Conservation (phyloP, 805 yeast genomes). For the Nakazawaea siamensis region DNA sequence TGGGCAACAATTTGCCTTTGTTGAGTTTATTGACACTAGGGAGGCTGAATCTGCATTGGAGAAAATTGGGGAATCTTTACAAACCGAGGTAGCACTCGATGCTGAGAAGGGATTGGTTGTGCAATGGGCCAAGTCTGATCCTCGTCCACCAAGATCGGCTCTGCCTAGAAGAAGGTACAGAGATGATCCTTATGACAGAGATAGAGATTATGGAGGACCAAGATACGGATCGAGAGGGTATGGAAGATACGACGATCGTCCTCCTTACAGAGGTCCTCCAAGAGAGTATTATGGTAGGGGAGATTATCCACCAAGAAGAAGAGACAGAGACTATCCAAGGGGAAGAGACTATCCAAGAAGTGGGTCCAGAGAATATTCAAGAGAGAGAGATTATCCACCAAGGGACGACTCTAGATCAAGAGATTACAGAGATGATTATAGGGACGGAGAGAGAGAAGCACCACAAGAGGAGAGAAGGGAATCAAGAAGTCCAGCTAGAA, state of each 20-base stretch:
- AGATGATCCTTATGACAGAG: neutral
- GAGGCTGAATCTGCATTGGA: constrained; percentile 49
- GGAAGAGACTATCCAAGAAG: constrained; percentile 3
- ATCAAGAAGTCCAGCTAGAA: constrained; percentile 10
- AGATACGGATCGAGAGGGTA: no score
- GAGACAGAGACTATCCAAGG: constrained; percentile 1
- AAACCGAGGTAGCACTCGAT: constrained; percentile 29
- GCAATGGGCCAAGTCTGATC: constrained; percentile 50
- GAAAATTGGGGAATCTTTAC: constrained; percentile 31
- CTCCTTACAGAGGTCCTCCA: neutral
- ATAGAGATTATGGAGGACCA: constrained; percentile 8
- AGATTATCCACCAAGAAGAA: constrained; percentile 10
- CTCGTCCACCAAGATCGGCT: constrained; percentile 31
- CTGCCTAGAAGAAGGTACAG: constrained; percentile 20
- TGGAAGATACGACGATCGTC: constrained; percentile 14
- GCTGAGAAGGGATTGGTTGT: constrained; percentile 33
- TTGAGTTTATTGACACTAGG: constrained; percentile 42
- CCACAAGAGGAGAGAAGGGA: constrained; percentile 4
- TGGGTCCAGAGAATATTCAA: neutral
- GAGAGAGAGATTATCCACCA: constrained; percentile 6
- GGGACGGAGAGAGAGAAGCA: constrained; percentile 3
- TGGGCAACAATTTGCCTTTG: constrained; percentile 56
- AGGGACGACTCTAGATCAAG: neutral
- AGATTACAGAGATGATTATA: constrained; percentile 3
- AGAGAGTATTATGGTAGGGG: constrained; percentile 15